A percentile compares a stretch with the other conserved stretches of the same genome.
These are phyloP conservation scores for Pleurotus sapidus DNA, from an alignment of 768 basidiomycete genomes.

Conservation along the genomic window DNA sequence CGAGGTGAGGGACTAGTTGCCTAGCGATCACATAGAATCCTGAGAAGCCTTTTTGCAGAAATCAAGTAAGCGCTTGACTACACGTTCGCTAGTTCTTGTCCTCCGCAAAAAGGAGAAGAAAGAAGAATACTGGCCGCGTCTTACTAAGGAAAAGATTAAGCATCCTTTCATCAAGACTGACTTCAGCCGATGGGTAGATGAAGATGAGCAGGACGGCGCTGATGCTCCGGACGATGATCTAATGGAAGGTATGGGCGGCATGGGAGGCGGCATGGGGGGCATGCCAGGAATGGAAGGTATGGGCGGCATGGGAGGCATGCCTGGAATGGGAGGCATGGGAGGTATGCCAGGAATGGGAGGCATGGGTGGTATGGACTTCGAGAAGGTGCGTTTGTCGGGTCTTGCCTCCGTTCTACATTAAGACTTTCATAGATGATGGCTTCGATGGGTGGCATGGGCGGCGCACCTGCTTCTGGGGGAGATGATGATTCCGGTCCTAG, in stretches of 20 bases:
- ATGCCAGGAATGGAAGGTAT: slow-evolving; percentile 54
- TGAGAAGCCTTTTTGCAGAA: slow-evolving; percentile 32
- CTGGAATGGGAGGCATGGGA: slow-evolving; percentile 43
- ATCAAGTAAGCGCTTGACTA: slow-evolving; percentile 57
- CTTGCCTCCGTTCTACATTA: neutral
- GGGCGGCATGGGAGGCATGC: slow-evolving; percentile 57
- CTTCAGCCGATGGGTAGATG: slow-evolving; percentile 94
- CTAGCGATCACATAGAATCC: slow-evolving; percentile 1
- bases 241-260: slow-evolving; percentile 55
- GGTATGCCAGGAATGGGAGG: slow-evolving; percentile 46
- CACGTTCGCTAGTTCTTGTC: slow-evolving; percentile 63
- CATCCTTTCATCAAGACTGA: slow-evolving; percentile 89
- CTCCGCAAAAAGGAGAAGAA: slow-evolving; percentile 80
- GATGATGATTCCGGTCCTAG: neutral
- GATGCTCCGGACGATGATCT: slow-evolving; percentile 43
- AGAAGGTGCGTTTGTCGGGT: slow-evolving; percentile 42
- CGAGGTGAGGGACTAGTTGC: slow-evolving; percentile 49
- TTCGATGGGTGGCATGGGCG: slow-evolving; percentile 47
- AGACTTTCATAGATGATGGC: neutral
- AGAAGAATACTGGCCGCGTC: slow-evolving; percentile 87
- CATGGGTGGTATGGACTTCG: slow-evolving; percentile 58
- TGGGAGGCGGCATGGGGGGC: slow-evolving; percentile 48
- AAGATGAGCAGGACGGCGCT: slow-evolving; percentile 89
- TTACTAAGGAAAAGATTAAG: slow-evolving; percentile 86
- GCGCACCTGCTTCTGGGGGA: neutral